phyloP scores from a whole-genome alignment of 2,329 filamentous ascomycete genomes.

The Tolypocladium tropicale region DNA sequence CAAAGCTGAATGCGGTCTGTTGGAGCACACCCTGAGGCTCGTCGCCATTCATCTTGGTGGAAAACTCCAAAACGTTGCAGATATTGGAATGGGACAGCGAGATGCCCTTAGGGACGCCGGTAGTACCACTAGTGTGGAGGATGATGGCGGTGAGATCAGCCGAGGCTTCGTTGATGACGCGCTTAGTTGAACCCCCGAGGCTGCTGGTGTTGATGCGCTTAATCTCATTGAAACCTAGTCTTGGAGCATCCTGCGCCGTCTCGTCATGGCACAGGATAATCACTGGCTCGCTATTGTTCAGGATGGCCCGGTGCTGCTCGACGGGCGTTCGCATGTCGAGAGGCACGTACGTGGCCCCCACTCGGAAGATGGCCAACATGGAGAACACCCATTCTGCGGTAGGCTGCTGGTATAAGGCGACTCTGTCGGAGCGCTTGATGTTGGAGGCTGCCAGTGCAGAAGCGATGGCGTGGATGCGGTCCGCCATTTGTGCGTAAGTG shows the following conservation, averaged over 20 bases:
- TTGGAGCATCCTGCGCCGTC: neutral
- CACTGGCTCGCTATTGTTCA: neutral
- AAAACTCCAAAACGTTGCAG: neutral
- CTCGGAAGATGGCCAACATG: neutral
- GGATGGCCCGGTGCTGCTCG: neutral
- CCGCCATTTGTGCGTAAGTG: neutral
- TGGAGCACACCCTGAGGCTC: neutral
- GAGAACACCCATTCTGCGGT: neutral
- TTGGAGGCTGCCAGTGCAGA: neutral
- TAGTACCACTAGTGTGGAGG: neutral
- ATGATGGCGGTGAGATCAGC: neutral
- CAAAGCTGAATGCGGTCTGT: neutral
- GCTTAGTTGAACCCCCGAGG: neutral
- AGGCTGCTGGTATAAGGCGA: neutral
- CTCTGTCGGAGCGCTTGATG: neutral
- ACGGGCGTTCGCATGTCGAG: neutral
- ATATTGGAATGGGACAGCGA: neutral
- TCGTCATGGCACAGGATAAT: neutral
- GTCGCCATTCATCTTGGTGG: neutral
- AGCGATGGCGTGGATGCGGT: neutral
- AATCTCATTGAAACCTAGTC: neutral
- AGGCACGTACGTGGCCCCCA: neutral
- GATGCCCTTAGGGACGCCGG: neutral
- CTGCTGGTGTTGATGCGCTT: neutral
- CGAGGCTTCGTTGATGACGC: neutral